Evolutionary conservation across 2,329 filamentous ascomycete species (phyloP), one percentile per base, ranked within the genome.

Genomic region (Botrytis paeoniae): DNA sequence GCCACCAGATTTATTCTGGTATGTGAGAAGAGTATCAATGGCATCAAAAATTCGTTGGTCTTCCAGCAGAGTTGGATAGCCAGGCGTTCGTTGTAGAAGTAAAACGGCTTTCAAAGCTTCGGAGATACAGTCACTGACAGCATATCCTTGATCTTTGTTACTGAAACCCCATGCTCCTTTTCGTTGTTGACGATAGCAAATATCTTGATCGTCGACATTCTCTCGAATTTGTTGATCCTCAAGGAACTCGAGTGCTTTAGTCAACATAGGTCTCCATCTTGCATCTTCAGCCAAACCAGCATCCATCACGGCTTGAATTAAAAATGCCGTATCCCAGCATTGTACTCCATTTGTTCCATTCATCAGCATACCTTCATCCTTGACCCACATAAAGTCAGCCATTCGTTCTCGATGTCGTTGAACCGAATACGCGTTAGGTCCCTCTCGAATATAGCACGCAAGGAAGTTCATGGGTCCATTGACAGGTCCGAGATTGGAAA

Each of bases 271-370:
- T 57, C 87, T 88, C 89, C 93, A 98, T 78, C 91, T 89, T 20
- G 90, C 85, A 65, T 97, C 89, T 43, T 90, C 84, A n/a, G 92
- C 91, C 39, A 98, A 87, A 0, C 93, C 94, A 10, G 93, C 91
- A 66, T 93, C 93, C 70, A 93, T 88, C 9, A 93, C 89, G 0
- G 93, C 91, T 81, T 97, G 94, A 48, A 98, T 93, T 29, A 92
- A 84, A 80, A 98, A 98, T 0, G 94, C 88, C 0, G 96, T 99
- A 80, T 99, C 96, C 96, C 96, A 99, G 76, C 91, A 92, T 82
- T 99, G 96, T 1, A 98, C 95, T n/a, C 96, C 96, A 78, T 99
- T 98, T 14, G 96, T 99, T 54, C 96, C 96, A 78, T 98, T 98
- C 83, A 92, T 92, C 65, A 98, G 86, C 93, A 99, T 94, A 9